phyloP scores from a whole-genome alignment of 768 basidiomycete species.

The Mycena amicta region DNA sequence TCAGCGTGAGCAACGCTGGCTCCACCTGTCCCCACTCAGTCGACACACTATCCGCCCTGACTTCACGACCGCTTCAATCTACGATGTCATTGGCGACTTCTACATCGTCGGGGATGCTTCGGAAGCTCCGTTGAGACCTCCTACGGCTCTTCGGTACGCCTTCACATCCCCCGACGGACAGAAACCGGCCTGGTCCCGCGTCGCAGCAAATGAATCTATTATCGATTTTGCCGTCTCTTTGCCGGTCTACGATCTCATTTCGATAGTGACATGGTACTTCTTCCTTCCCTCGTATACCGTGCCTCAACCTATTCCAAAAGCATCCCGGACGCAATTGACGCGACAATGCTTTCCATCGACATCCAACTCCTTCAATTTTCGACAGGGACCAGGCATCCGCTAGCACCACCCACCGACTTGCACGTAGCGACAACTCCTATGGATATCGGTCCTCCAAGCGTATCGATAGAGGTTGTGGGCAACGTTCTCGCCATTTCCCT shows the following conservation, averaged over 20 bases:
- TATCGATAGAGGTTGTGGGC: background rate
- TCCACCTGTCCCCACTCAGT: background rate
- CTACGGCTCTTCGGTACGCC: background rate
- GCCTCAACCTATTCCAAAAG: background rate
- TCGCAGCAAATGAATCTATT: background rate
- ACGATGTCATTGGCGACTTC: background rate
- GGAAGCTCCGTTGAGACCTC: background rate
- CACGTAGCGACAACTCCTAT: background rate
- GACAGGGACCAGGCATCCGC: background rate
- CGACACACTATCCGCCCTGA: background rate
- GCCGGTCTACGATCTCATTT: background rate
- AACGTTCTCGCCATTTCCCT: background rate
- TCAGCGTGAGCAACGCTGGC: background rate
- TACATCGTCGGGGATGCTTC: background rate
- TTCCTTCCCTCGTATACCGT: background rate
- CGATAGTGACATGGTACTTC: background rate
- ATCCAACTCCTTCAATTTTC: background rate
- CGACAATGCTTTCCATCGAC: background rate
- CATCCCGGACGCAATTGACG: background rate
- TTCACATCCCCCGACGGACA: background rate
- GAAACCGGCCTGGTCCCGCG: background rate
- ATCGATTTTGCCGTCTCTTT: background rate
- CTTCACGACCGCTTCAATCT: background rate
- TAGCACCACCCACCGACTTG: background rate
- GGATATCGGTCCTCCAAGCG: background rate